Base-by-base conservation (phyloP, 345 rosid species). In the Acer negundo region DNA sequence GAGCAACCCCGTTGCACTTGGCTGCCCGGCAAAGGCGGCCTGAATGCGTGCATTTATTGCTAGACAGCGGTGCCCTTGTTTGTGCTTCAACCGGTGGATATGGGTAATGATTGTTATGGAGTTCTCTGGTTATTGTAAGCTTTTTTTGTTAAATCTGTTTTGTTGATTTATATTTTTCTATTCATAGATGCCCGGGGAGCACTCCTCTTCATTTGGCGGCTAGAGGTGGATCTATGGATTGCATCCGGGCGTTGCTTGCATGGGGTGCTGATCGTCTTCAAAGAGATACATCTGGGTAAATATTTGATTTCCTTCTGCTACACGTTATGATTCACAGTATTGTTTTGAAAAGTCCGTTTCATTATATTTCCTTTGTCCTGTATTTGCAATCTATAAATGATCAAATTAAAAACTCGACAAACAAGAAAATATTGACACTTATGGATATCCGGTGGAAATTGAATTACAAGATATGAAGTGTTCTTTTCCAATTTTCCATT, bases 141-240 rank as follows among this genome's bases (percentile, higher is more conserved):
- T 63, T 65, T 47, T 22, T 1, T 10, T 53, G n/a, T 59, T 51
- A 49, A 61, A 26, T 73, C 65, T 67, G 42, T 68, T 63, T 61
- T 11, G 16, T 31, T 40, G 67, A 80, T 77, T 81, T 73, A 80
- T 71, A 10, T 35, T 5, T 67, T 80, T 70, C 69, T 83, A 68
- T 76, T 80, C 84, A 56, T 84, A 97, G 99, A 44, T 90, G 75
- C 70, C 95, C 96, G 0, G 98, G 97, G 23, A 94, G 97, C 77
- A 93, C 99, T 69, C 97, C 99, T 85, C 99, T 97, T 82, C 99
- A 94, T 86, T 85, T 97, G 80, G 99, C 99, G 49, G 99, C 99
- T 28, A 88, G 98, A 85, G 97, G 97, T 0, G 99, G 99, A 62
- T 97, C 98, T 82, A 91, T 93, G 19, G 99, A 93, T 77, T 97